Conservation (phyloP, 2,329 filamentous ascomycete genomes). For the Fusarium nurragi region DNA sequence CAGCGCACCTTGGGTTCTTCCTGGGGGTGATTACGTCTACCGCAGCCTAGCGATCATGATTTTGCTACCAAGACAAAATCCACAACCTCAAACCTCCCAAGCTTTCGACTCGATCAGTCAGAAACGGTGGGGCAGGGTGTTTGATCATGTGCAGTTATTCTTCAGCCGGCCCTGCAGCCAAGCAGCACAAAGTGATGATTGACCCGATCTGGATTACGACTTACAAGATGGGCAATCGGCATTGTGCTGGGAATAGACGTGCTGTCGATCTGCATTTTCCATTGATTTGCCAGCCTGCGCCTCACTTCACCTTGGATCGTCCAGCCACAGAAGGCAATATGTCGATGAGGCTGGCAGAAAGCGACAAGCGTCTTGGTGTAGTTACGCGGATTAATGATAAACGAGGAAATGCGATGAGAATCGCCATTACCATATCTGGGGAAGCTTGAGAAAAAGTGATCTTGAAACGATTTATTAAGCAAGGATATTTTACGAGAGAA, state of each 20-base stretch:
- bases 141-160: constrained; percentile 30
- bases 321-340: constrained; percentile 12
- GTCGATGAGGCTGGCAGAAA: neutral
- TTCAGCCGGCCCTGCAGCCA: constrained; percentile 20
- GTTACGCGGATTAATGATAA: neutral
- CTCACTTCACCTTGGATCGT: neutral
- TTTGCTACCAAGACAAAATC: neutral
- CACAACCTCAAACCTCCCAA: constrained; percentile 12
- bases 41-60: constrained; percentile 5
- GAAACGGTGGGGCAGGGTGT: constrained; percentile 32
- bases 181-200: constrained; percentile 1
- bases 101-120: constrained; percentile 29
- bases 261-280: constrained; percentile 18
- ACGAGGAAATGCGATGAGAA: constrained; percentile 28
- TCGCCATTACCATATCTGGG: constrained; percentile 37
- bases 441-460: constrained; percentile 35
- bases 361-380: neutral
- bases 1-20: constrained; percentile 18
- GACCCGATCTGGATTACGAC: constrained; percentile 34
- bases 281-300: neutral
- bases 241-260: neutral
- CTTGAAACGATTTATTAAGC: constrained; percentile 19
- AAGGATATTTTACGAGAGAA: constrained; percentile 33
- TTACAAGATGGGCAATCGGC: constrained; percentile 33
- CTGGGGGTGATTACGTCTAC: constrained; percentile 21